Conservation (phyloP, 768 basidiomycete species). For the Phlebiopsis flavidoalba region DNA sequence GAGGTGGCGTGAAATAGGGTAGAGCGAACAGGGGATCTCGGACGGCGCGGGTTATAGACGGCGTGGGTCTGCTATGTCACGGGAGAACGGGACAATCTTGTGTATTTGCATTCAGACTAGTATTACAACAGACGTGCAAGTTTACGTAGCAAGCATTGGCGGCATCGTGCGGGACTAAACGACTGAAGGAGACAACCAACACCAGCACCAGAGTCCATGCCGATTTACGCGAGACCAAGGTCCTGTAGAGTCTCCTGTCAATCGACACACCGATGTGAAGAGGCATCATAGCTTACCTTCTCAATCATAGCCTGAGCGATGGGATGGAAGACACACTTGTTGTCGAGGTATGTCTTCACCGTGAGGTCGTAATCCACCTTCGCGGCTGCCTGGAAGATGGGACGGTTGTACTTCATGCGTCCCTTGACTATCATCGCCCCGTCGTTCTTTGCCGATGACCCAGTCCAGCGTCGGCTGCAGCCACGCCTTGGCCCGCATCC, state of each 20-base stretch:
- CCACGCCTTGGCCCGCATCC: conserved; percentile 38
- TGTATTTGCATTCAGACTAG: not conserved
- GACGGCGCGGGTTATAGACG: not conserved
- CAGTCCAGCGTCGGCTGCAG: no score
- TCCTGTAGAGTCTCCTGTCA: not conserved
- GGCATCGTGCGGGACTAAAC: not conserved
- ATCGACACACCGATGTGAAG: not conserved
- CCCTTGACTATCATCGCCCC: conserved; percentile 67
- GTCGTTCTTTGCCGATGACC: conserved; percentile 53
- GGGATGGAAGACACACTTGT: conserved; percentile 63
- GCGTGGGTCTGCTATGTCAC: not conserved
- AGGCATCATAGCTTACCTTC: conserved; percentile 41
- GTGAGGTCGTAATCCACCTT: conserved; percentile 54
- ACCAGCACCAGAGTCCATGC: no score
- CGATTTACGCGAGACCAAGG: not conserved
- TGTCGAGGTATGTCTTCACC: conserved; percentile 38
- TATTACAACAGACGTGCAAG: not conserved
- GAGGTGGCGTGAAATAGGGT: not conserved
- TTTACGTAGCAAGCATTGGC: not conserved
- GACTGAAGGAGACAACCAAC: not conserved
- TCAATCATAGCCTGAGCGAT: conserved; percentile 72
- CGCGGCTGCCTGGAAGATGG: conserved; percentile 49
- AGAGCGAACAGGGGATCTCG: not conserved
- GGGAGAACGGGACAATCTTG: not conserved
- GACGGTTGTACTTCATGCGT: conserved; percentile 82